These are phyloP conservation scores for Stephania cephalantha DNA, from an alignment of 164 flowering plant genomes.

Conservation along the genomic window DNA sequence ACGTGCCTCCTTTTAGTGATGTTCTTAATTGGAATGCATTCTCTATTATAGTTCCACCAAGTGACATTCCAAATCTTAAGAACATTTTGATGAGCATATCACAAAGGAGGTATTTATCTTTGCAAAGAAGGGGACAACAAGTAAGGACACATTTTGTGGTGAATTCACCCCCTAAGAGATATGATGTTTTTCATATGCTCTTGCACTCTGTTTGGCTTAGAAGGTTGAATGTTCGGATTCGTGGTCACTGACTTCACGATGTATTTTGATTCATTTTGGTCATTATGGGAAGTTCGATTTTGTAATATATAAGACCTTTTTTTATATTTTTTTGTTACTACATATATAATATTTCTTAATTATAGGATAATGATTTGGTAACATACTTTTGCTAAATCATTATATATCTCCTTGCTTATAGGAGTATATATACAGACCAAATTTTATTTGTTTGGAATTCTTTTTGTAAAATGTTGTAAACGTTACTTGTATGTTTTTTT, in stretches of 20 bases:
- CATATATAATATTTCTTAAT: too few species aligned
- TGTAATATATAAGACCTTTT: not conserved
- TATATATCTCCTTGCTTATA: too few species aligned
- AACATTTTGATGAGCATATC: slow-evolving; percentile 6
- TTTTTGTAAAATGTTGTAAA: too few species aligned
- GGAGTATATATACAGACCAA: not conserved
- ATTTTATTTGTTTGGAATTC: not conserved
- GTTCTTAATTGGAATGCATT: slow-evolving; percentile 8
- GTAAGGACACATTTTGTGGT: slow-evolving; percentile 8
- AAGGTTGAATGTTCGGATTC: slow-evolving; percentile 4
- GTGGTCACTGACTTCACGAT: not conserved
- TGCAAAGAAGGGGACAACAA: not conserved
- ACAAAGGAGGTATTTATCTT: not conserved
- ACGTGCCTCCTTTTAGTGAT: slow-evolving; percentile 8
- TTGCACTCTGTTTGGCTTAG: slow-evolving; percentile 12
- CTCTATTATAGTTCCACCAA: not conserved
- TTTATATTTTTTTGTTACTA: too few species aligned
- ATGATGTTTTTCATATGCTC: slow-evolving; percentile 8
- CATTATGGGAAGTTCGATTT: not conserved
- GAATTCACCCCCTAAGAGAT: not conserved
- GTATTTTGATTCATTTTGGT: not conserved
- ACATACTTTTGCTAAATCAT: too few species aligned
- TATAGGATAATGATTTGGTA: too few species aligned
- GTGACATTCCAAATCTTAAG: slow-evolving; percentile 10
- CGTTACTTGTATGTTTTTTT: too few species aligned